Percentiles rank a stretch among this genome's conserved stretches.
Conservation (phyloP, 352 stramenopile genomes). For the Globisporangium yorkense region DNA sequence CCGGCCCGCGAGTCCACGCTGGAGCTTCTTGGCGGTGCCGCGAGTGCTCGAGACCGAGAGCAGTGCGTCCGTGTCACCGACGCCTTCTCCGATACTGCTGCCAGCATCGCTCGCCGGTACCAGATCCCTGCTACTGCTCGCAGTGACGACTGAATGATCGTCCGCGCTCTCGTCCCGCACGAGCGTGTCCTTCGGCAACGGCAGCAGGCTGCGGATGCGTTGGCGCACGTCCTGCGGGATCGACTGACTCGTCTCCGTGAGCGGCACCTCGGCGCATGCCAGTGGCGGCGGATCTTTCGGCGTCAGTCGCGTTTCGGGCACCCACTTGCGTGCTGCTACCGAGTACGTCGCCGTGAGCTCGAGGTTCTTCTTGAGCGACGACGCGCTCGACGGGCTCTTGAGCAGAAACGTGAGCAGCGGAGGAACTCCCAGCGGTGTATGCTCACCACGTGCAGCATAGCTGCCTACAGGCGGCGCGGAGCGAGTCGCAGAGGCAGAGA, state of each 20-base stretch:
- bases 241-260: conserved; percentile 47
- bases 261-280: conserved; percentile 50
- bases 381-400: conserved; percentile 37
- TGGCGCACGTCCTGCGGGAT: conserved; percentile 43
- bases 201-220: conserved; percentile 32
- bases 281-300: conserved; percentile 49
- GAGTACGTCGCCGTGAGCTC: conserved; percentile 61
- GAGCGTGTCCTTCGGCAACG: conserved; percentile 45
- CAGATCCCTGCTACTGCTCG: conserved; percentile 3
- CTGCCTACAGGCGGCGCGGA: background rate
- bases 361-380: conserved; percentile 57
- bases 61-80: background rate
- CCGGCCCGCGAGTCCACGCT: conserved; percentile 23
- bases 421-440: conserved; percentile 19
- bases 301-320: conserved; percentile 26
- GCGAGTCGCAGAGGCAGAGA: background rate
- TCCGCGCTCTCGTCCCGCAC: conserved; percentile 29
- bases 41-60: conserved; percentile 1
- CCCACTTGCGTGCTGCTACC: conserved; percentile 55
- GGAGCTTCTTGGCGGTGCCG: conserved; percentile 23
- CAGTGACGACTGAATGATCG: background rate
- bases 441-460: conserved; percentile 47
- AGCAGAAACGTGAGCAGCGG: conserved; percentile 58
- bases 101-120: background rate
- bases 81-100: background rate